Percentiles rank a stretch among this genome's conserved stretches.
phyloP scores from a whole-genome alignment of 306 rosid species.

The Mimosa pudica region DNA sequence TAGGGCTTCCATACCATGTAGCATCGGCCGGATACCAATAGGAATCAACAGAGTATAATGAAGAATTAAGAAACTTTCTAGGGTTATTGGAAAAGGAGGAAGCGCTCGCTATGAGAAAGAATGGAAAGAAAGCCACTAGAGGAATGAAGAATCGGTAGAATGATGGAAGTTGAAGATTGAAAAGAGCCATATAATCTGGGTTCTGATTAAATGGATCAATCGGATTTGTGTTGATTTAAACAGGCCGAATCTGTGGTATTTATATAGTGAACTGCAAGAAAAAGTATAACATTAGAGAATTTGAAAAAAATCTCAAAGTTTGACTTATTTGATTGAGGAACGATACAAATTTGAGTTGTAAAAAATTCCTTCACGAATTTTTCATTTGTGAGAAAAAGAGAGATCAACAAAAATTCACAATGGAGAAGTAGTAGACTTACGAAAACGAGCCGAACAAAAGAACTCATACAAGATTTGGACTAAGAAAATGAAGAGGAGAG shows the following conservation, averaged over 20 bases:
- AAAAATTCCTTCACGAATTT: conserved; percentile 6
- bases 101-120: conserved; percentile 38
- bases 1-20: neutral
- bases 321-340: conserved; percentile 25
- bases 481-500: too few species aligned
- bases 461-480: too few species aligned
- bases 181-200: conserved; percentile 36
- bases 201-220: neutral
- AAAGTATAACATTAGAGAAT: conserved; percentile 10
- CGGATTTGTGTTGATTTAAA: neutral
- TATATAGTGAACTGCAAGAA: conserved; percentile 34
- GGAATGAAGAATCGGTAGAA: neutral
- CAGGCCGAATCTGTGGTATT: conserved; percentile 28
- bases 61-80: conserved; percentile 41
- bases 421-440: too few species aligned
- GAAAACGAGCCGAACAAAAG: too few species aligned
- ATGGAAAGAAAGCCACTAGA: conserved; percentile 17
- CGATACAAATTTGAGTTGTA: conserved; percentile 19
- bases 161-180: conserved; percentile 7
- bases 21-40: conserved; percentile 17
- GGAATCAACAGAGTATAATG: conserved; percentile 42
- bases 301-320: neutral
- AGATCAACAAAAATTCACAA: too few species aligned
- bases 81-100: conserved; percentile 48
- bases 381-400: neutral